These are phyloP conservation scores for Vaccinium corymbosum DNA, from an alignment of 148 eudicot species.

Conservation along the genomic window DNA sequence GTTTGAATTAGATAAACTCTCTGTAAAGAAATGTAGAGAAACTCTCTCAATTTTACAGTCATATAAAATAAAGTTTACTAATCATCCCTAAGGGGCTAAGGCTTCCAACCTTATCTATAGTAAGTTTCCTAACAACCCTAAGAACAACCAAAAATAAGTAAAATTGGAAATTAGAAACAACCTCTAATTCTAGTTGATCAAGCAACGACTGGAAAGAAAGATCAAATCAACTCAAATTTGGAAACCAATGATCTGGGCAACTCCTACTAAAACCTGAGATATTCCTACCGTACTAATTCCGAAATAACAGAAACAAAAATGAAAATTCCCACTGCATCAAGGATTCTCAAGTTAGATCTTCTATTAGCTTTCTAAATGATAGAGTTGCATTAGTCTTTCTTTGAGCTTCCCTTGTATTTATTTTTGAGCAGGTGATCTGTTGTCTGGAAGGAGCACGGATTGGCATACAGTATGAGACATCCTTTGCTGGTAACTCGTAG, in stretches of 20 bases:
- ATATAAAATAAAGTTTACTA: neutral
- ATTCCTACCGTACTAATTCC: neutral
- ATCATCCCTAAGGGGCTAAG: neutral
- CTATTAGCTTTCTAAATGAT: neutral
- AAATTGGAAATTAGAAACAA: neutral
- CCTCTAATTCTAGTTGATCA: neutral
- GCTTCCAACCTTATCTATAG: neutral
- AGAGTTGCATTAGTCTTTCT: neutral
- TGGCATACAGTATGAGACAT: conserved; percentile 92
- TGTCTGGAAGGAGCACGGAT: conserved; percentile 95
- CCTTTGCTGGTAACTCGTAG: conserved; percentile 75
- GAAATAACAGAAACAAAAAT: neutral
- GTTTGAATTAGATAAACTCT: neutral
- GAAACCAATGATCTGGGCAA: neutral
- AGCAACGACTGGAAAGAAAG: neutral
- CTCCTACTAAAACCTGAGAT: neutral
- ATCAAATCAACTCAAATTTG: neutral
- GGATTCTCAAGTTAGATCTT: neutral
- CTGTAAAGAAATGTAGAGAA: neutral
- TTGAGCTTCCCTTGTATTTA: neutral
- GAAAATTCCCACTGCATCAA: neutral
- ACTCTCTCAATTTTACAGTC: neutral
- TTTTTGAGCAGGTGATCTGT: conserved; percentile 61
- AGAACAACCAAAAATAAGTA: neutral
- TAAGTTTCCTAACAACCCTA: neutral